Percentiles rank a stretch among this genome's conserved stretches.
phyloP scores from a whole-genome alignment of 179 eudicot species.

The Camellia oleifera region DNA sequence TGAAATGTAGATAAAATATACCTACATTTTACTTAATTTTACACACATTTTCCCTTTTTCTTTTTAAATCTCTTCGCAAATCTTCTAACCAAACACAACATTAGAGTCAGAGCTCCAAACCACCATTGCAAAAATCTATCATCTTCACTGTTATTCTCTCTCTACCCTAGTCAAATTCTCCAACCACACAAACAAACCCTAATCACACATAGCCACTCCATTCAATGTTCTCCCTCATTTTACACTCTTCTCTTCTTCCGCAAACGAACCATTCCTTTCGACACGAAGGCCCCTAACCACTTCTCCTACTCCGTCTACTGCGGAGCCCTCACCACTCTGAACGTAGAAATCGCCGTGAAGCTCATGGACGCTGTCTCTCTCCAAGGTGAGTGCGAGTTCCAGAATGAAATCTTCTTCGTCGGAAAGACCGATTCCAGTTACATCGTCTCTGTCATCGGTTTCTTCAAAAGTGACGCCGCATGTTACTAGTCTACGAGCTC shows the following conservation, averaged over 20 bases:
- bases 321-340: conserved; percentile 28
- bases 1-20: too few species aligned
- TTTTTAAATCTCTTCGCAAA: too few species aligned
- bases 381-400: conserved; percentile 91
- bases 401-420: conserved; percentile 68
- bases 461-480: conserved; percentile 53
- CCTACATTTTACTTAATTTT: too few species aligned
- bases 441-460: conserved; percentile 58
- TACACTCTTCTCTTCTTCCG: not conserved
- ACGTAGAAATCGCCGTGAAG: conserved; percentile 54
- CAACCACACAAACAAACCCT: too few species aligned
- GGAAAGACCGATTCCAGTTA: conserved; percentile 43
- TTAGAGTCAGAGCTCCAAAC: too few species aligned
- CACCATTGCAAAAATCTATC: too few species aligned
- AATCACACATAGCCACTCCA: too few species aligned
- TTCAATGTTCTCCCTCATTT: too few species aligned
- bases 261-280: conserved; percentile 34
- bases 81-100: too few species aligned
- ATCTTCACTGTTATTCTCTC: too few species aligned
- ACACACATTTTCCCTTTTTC: too few species aligned
- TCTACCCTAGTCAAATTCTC: too few species aligned
- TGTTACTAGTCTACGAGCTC: not conserved
- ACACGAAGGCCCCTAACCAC: conserved; percentile 41
- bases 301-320: conserved; percentile 58
- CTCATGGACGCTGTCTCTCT: conserved; percentile 73